phyloP scores from a whole-genome alignment of 768 basidiomycete species.

The Termitomyces sp. region DNA sequence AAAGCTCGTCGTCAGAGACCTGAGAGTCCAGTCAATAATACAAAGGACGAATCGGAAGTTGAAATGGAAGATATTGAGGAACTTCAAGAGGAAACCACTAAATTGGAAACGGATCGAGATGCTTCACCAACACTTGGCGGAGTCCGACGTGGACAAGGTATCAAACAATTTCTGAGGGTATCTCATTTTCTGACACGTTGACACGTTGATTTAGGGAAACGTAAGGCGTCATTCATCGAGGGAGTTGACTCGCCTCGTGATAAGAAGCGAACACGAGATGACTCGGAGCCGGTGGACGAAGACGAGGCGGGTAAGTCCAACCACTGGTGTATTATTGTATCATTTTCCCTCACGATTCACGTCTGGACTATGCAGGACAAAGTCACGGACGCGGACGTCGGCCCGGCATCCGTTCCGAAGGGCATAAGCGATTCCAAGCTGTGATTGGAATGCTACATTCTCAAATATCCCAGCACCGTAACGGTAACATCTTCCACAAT shows the following conservation, averaged over 20 bases:
- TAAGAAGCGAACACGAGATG: slow-evolving; percentile 56
- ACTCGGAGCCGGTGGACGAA: slow-evolving; percentile 61
- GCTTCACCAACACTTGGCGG: slow-evolving; percentile 23
- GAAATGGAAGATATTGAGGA: slow-evolving; percentile 19
- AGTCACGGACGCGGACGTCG: slow-evolving; percentile 26
- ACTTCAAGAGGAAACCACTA: slow-evolving; percentile 19
- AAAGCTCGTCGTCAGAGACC: slow-evolving; percentile 23
- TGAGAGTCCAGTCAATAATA: slow-evolving; percentile 5
- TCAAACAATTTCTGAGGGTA: background rate
- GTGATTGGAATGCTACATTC: slow-evolving; percentile 78
- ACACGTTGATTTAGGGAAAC: slow-evolving; percentile 41
- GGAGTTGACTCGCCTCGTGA: slow-evolving; percentile 41
- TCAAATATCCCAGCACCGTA: slow-evolving; percentile 78
- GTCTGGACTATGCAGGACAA: slow-evolving; percentile 17
- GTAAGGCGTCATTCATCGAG: slow-evolving; percentile 54
- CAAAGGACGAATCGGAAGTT: slow-evolving; percentile 10
- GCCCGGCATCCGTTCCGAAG: slow-evolving; percentile 32
- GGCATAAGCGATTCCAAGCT: slow-evolving; percentile 70
- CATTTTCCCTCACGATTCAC: background rate
- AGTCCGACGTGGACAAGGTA: slow-evolving; percentile 26
- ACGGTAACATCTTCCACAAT: slow-evolving; percentile 86
- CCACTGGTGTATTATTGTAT: background rate
- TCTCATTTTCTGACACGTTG: background rate
- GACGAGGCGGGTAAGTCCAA: slow-evolving; percentile 45
- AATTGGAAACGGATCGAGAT: slow-evolving; percentile 24